Base-by-base conservation (phyloP, 768 basidiomycete genomes). In the Lactarius pseudohatsudake region DNA sequence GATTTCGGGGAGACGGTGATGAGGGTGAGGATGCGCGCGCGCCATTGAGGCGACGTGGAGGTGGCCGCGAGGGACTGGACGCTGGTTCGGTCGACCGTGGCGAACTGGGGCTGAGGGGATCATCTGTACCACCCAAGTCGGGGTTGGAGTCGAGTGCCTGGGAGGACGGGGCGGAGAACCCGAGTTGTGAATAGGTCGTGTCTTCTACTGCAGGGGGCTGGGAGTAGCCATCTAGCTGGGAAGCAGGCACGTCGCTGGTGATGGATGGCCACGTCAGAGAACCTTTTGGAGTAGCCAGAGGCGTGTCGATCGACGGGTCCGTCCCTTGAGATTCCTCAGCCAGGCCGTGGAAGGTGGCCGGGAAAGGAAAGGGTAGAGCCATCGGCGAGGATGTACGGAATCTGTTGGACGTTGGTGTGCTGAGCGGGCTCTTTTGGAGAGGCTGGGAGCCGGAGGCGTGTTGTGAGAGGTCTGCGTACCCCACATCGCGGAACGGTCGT, bases 261-360 rank as follows among this genome's bases (percentile, higher is more conserved):
- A 71, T 63, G 34, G 77, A 67, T 36, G 74, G 74, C 79, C 80
- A 83, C 62, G 79, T 79, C 16, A 81, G 72, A n/a, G 85, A 85
- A 41, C 84, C 83, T 61, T 83, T 82, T 4, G 85, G 85, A 9
- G 85, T 85, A 38, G 82, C 77, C 36, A 81, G 62, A 13, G 88
- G 86, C 0, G 86, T 85, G 54, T 80, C 77, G 62, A 86, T 74
- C 61, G 79, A 81, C 8, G 75, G 73, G 22, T 83, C 81, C 3
- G 80, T 77, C 34, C 80, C 81, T 71, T 84, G 81, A 8, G 84
- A 83, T 57, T 47, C 64, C 34, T 43, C 65, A 2, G 54, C 18
- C 61, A 40, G 62, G 6, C 32, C n/a, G 36, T 64, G 68, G 1
- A 58, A 68, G 57, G 34, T 47, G 47, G 40, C 32, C 16, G 65